A percentile compares a stretch with the other conserved stretches of the same genome.
Evolutionary conservation across 2,329 filamentous ascomycete genomes (phyloP).

Genomic region (Stagonosporopsis tanaceti): DNA sequence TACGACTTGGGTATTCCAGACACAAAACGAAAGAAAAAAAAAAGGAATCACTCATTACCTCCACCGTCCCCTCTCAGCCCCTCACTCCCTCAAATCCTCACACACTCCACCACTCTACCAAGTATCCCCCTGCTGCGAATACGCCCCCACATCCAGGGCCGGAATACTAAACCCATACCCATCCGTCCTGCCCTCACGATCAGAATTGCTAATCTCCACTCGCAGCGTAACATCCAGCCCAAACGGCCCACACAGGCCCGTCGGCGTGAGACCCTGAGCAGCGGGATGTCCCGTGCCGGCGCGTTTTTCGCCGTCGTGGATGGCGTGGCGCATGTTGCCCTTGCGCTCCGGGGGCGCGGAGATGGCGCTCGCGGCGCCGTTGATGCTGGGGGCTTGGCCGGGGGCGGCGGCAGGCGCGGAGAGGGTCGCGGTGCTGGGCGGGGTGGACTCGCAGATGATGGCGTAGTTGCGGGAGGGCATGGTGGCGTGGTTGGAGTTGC

Average conservation of each 20-base stretch:
- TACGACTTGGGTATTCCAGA: not conserved
- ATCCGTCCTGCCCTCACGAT: slow-evolving; percentile 55
- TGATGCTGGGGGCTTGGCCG: slow-evolving; percentile 34
- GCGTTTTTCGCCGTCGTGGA: slow-evolving; percentile 78
- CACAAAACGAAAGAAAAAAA: not conserved
- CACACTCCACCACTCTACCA: too few relatives aligned
- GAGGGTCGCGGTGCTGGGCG: slow-evolving; percentile 32
- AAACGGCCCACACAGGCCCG: slow-evolving; percentile 53
- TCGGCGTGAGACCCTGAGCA: slow-evolving; percentile 58
- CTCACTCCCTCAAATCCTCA: not conserved
- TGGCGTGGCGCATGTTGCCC: slow-evolving; percentile 68
- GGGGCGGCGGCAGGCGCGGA: slow-evolving; percentile 31
- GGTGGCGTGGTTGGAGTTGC: slow-evolving; percentile 79
- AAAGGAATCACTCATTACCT: not conserved
- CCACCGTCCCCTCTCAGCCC: not conserved
- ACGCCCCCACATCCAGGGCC: slow-evolving; percentile 42
- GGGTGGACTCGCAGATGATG: slow-evolving; percentile 64
- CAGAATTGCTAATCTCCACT: slow-evolving; percentile 57
- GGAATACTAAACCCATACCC: slow-evolving; percentile 61
- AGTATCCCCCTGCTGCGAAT: not conserved
- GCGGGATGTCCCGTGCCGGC: slow-evolving; percentile 82
- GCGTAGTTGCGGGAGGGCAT: slow-evolving; percentile 77
- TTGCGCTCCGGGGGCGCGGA: slow-evolving; percentile 51
- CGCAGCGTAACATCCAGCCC: slow-evolving; percentile 58
- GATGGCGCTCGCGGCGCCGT: slow-evolving; percentile 39